These are phyloP conservation scores for Coniella vitis DNA, from an alignment of 2,329 filamentous ascomycete species.

Conservation along the genomic window DNA sequence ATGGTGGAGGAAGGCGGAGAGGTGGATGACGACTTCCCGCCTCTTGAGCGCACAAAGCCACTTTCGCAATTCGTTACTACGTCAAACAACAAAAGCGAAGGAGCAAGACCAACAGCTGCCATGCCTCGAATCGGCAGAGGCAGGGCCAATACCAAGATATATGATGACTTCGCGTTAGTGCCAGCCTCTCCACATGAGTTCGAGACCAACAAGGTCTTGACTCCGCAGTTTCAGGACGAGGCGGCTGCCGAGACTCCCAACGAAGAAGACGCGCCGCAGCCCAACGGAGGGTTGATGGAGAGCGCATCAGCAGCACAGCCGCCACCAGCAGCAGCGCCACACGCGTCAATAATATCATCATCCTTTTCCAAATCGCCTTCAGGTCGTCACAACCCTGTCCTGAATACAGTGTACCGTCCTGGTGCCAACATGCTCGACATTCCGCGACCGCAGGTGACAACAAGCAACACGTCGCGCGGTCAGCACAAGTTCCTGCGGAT, in stretches of 20 bases:
- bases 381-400: slow-evolving; percentile 48
- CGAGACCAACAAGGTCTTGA: slow-evolving; percentile 60
- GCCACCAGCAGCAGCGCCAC: background rate
- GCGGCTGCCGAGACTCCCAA: slow-evolving; percentile 28
- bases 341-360: too few species aligned
- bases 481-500: slow-evolving; percentile 65
- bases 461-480: slow-evolving; percentile 45
- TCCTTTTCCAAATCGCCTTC: background rate
- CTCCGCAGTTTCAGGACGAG: slow-evolving; percentile 59
- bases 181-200: slow-evolving; percentile 63
- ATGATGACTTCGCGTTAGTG: slow-evolving; percentile 77
- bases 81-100: slow-evolving; percentile 16
- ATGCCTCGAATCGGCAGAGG: slow-evolving; percentile 58
- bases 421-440: slow-evolving; percentile 50
- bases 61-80: slow-evolving; percentile 56
- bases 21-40: slow-evolving; percentile 78
- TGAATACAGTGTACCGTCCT: slow-evolving; percentile 52
- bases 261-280: slow-evolving; percentile 44
- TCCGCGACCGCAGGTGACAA: slow-evolving; percentile 40
- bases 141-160: slow-evolving; percentile 70
- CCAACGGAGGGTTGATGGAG: slow-evolving; percentile 24
- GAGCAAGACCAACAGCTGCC: slow-evolving; percentile 13
- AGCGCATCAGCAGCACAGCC: slow-evolving; percentile 3
- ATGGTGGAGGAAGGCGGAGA: slow-evolving; percentile 83
- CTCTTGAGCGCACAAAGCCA: slow-evolving; percentile 65